Evolutionary conservation across 2,329 filamentous ascomycete species (phyloP), one percentile per base, ranked within the genome.

Genomic region (Penicillium sp.): DNA sequence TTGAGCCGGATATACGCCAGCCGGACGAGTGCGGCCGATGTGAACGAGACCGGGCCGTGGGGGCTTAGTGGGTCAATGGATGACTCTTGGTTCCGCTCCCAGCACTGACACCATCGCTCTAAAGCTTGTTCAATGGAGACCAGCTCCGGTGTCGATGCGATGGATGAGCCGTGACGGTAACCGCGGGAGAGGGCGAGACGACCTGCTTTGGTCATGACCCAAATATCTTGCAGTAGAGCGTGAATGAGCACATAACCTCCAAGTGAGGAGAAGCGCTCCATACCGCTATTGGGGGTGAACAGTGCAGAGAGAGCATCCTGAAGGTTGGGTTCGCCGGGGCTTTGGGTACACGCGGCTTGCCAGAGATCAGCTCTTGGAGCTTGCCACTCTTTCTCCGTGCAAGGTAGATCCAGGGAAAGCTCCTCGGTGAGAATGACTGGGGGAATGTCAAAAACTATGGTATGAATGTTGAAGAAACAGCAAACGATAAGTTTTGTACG

Each of bases 391-490:
- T 60, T 68, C 46, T 74, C 71, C 0, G 69, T 71, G 50, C 71
- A 73, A 1, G 72, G 72, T 4, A 74, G 56, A n/a, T 73, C 70
- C 24, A 74, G 37, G 0, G 63, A 60, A 14, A 73, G 50, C 31
- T 74, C 72, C 50, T 74, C 72, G 0, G 70, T 69, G 7, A 74
- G 59, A 7, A 74, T 68, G 50, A 72, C 60, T 0, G 72, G 70
- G 1, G 72, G 69, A 2, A 74, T 55, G 37, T 74, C 71, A 14
- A 74, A 74, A 2, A 74, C 70, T n/a, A 74, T 73, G 4, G 71
- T 74, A 33, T 71, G 71, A 14, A 74, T 72, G n/a, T 71, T 72
- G 31, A 73, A 68, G 56, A 69, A 79, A 63, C 61, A 76, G 41
- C 71, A 70, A 0, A 71, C 68, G n/a, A 74, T 72, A 6, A 74